Conservation (phyloP, 2,329 filamentous ascomycete species). For the Exophiala mesophila region DNA sequence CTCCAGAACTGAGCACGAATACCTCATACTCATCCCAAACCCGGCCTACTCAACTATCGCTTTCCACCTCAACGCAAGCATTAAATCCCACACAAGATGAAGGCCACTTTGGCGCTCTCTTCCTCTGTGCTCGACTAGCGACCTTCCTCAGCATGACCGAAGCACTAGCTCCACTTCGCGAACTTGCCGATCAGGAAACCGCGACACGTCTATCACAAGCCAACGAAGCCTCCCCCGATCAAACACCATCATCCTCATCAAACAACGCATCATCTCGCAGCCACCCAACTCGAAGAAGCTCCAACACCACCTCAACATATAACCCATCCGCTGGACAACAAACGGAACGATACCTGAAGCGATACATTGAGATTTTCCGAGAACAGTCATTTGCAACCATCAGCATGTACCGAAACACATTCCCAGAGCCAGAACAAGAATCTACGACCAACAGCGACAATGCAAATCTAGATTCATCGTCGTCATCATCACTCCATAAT, state of each 20-base stretch:
- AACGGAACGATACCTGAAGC: slow-evolving; percentile 87
- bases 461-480: slow-evolving; percentile 33
- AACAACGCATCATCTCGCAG: background rate
- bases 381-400: slow-evolving; percentile 96
- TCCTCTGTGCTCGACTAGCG: slow-evolving; percentile 77
- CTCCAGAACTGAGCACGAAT: slow-evolving; percentile 60
- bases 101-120: slow-evolving; percentile 72
- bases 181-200: slow-evolving; percentile 84
- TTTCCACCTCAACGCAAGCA: slow-evolving; percentile 25
- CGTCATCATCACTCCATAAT: slow-evolving; percentile 4
- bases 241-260: background rate
- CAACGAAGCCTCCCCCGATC: background rate
- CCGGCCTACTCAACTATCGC: slow-evolving; percentile 18
- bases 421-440: slow-evolving; percentile 43
- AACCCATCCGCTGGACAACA: slow-evolving; percentile 63
- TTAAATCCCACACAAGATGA: slow-evolving; percentile 42
- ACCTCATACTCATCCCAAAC: background rate
- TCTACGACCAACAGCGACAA: slow-evolving; percentile 22
- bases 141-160: slow-evolving; percentile 75
- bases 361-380: slow-evolving; percentile 94
- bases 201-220: slow-evolving; percentile 38
- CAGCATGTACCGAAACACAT: slow-evolving; percentile 89
- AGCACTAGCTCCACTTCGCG: slow-evolving; percentile 76
- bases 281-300: slow-evolving; percentile 9
- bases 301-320: slow-evolving; percentile 2